Conservation (phyloP, 805 yeast genomes). For the Candida parachauliodes region DNA sequence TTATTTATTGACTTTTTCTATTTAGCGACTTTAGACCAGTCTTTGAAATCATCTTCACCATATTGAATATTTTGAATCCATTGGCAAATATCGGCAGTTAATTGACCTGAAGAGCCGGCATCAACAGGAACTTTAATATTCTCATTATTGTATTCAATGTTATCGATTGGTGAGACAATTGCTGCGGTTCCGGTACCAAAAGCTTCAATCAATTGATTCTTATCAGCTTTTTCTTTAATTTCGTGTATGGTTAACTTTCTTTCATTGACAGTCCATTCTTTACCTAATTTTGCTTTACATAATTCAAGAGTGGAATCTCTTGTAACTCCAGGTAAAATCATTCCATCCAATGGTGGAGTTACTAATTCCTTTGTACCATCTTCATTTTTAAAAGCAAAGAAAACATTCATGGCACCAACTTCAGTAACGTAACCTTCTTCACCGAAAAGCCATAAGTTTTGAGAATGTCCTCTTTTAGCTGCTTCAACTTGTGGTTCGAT, state of each 20-base stretch:
- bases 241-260: slow-evolving; percentile 80
- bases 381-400: slow-evolving; percentile 77
- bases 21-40: slow-evolving; percentile 44
- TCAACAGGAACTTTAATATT: slow-evolving; percentile 70
- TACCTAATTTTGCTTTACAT: slow-evolving; percentile 70
- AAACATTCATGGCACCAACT: slow-evolving; percentile 97
- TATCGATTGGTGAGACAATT: slow-evolving; percentile 88
- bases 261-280: slow-evolving; percentile 81
- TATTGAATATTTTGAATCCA: slow-evolving; percentile 93
- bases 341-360: slow-evolving; percentile 96
- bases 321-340: slow-evolving; percentile 94
- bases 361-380: slow-evolving; percentile 87
- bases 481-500: slow-evolving; percentile 88
- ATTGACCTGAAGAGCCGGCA: slow-evolving; percentile 76
- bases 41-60: slow-evolving; percentile 67
- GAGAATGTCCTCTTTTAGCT: slow-evolving; percentile 88
- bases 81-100: slow-evolving; percentile 71
- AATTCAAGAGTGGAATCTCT: slow-evolving; percentile 81
- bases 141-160: slow-evolving; percentile 74
- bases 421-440: slow-evolving; percentile 84
- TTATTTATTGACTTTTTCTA: slow-evolving; percentile 6
- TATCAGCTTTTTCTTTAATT: slow-evolving; percentile 68
- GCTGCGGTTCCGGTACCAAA: slow-evolving; percentile 99
- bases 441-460: slow-evolving; percentile 95
- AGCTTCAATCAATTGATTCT: slow-evolving; percentile 88